These are phyloP conservation scores for Podaxis sp. DNA, from an alignment of 768 basidiomycete species.

Conservation along the genomic window DNA sequence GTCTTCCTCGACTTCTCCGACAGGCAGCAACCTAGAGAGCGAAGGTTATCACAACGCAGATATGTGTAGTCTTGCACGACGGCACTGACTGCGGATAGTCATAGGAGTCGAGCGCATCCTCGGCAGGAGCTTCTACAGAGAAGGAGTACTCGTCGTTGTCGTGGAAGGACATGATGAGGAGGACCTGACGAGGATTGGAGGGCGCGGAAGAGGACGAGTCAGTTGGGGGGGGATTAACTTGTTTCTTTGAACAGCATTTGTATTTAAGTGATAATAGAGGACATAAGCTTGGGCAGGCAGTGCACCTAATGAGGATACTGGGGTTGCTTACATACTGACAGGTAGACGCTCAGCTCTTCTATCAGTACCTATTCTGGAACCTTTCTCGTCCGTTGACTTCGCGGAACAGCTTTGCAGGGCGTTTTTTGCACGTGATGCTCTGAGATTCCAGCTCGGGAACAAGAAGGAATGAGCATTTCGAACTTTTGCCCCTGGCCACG, in stretches of 20 bases:
- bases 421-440: not conserved
- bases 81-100: not conserved
- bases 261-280: not conserved
- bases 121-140: conserved; percentile 6
- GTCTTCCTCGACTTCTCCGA: not conserved
- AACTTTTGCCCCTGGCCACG: not conserved
- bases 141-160: not conserved
- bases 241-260: not conserved
- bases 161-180: not conserved
- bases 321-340: not conserved
- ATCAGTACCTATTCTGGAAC: not conserved
- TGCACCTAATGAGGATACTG: not conserved
- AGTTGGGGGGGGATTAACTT: not conserved
- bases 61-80: too few relatives aligned
- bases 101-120: not conserved
- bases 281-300: not conserved
- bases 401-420: not conserved
- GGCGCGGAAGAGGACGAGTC: not conserved
- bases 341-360: not conserved
- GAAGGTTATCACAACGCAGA: not conserved
- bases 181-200: not conserved
- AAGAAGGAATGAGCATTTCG: not conserved
- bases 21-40: not conserved
- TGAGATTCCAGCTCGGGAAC: not conserved
- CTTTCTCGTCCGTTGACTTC: not conserved